phyloP scores from a whole-genome alignment of 805 yeast species.

The Kazachstania bromeliacearum region DNA sequence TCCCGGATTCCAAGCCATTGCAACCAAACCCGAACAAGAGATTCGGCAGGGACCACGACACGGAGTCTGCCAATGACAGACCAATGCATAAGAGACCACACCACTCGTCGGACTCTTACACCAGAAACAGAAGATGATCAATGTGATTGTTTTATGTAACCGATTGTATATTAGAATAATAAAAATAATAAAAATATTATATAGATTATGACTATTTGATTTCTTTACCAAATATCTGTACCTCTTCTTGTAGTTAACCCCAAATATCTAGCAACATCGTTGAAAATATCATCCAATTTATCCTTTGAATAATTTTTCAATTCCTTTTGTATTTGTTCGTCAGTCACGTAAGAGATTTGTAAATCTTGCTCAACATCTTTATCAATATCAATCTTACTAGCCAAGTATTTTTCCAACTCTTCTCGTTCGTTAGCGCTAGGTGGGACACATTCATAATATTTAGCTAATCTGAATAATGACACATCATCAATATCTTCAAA shows the following conservation, averaged over 20 bases:
- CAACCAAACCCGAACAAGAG: too few relatives aligned
- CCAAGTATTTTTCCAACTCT: slow-evolving; percentile 41
- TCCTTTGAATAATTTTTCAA: slow-evolving; percentile 33
- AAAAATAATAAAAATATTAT: too few relatives aligned
- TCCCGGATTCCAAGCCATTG: too few relatives aligned
- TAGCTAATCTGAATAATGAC: slow-evolving; percentile 44
- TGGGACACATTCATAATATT: slow-evolving; percentile 72
- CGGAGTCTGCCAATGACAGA: too few relatives aligned
- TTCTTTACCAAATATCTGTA: slow-evolving; percentile 38
- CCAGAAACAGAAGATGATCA: too few relatives aligned
- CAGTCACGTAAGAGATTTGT: slow-evolving; percentile 21
- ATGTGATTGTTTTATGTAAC: too few relatives aligned
- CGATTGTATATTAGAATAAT: too few relatives aligned
- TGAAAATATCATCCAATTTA: slow-evolving; percentile 45
- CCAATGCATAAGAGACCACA: too few relatives aligned
- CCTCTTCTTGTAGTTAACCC: slow-evolving; percentile 54
- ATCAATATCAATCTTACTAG: slow-evolving; percentile 34
- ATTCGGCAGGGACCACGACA: too few relatives aligned
- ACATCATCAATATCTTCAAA: slow-evolving; percentile 40
- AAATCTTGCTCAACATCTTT: too few relatives aligned
- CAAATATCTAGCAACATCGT: slow-evolving; percentile 56
- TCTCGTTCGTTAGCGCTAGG: slow-evolving; percentile 48
- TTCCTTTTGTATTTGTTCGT: slow-evolving; percentile 24
- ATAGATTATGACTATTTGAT: background rate
- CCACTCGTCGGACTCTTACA: too few relatives aligned